Evolutionary conservation across 148 eudicot species (phyloP), one percentile per base, ranked within the genome.

Genomic region (Dysphania ambrosioides): DNA sequence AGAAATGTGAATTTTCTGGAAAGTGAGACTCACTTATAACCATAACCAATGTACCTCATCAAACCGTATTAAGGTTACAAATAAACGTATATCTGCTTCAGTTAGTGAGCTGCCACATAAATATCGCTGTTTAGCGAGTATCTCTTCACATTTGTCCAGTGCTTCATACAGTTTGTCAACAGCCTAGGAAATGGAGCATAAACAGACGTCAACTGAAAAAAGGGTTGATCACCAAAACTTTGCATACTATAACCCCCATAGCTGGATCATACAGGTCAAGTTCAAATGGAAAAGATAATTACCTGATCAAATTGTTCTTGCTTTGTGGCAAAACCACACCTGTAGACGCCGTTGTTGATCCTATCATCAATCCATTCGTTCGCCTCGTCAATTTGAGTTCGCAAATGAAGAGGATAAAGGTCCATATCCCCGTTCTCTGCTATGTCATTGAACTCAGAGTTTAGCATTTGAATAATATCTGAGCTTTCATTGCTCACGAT

Each of bases 271-370:
- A 24, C n/a, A 47, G 53, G 63, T 59, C 31, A 21, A 29, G 27
- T 59, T 59, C 32, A 41, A 49, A 49, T 24, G 62, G 12, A 24
- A 63, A 11, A 24, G 55, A 1, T n/a, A 19, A 31, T 75, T 56
- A 94, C 98, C 91, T 88, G 90, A 47, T 91, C 83, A 77, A 89
- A 94, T 63, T 96, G 93, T 74, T 75, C 90, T 81, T 94, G 98
- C 86, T 91, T 89, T 69, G 77, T 90, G 21, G 97, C 91, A 80
- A 94, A 91, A 13, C 98, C 98, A 82, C 97, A 91, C 82, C 80
- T 91, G 77, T 94, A 94, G 34, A 94, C 98, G 57, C 98, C 98
- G 27, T 88, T 92, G 66, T 94, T 94, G 69, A 94, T 91, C n/a
- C 75, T 82, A 58, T 88, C 91, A 71, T 88, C 87, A 73, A 87